Conservation (phyloP, 352 stramenopile genomes). For the Aphanomyces invadans region DNA sequence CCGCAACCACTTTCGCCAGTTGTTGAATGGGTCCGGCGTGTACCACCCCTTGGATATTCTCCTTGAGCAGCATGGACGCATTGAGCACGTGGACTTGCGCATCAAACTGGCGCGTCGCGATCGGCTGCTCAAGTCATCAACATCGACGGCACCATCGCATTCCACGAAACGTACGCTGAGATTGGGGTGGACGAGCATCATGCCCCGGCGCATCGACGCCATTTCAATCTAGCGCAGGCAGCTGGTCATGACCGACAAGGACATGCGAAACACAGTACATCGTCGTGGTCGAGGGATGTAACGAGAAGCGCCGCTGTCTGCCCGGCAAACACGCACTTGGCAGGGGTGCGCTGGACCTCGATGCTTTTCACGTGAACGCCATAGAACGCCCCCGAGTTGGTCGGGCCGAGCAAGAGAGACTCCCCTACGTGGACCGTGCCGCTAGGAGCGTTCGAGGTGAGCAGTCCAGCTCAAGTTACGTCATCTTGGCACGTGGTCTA, state of each 20-base stretch:
- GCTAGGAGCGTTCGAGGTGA: constrained; percentile 22
- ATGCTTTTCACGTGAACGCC: constrained; percentile 65
- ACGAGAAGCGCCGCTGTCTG: constrained; percentile 66
- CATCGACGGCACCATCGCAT: background rate
- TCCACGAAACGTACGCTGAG: constrained; percentile 26
- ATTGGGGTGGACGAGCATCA: constrained; percentile 67
- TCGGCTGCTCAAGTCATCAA: constrained; percentile 28
- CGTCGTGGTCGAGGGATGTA: constrained; percentile 29
- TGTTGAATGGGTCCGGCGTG: constrained; percentile 71
- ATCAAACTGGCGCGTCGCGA: constrained; percentile 61
- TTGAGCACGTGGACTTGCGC: constrained; percentile 66
- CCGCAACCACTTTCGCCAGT: constrained; percentile 67
- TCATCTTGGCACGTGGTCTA: too few relatives aligned
- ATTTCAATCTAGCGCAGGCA: constrained; percentile 25
- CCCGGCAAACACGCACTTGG: constrained; percentile 45
- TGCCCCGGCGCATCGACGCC: constrained; percentile 45
- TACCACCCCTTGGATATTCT: constrained; percentile 77
- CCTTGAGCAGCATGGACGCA: constrained; percentile 43
- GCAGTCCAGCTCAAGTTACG: too few relatives aligned
- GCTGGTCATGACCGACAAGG: constrained; percentile 8
- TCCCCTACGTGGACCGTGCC: constrained; percentile 58
- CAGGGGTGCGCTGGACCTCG: constrained; percentile 66
- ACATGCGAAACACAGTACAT: constrained; percentile 26
- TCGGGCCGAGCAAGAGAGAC: constrained; percentile 57
- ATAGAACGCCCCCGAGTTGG: constrained; percentile 48